These are phyloP conservation scores for Entomortierella chlamydospora DNA, from an alignment of 192 early-diverging fungal species.

Conservation along the genomic window DNA sequence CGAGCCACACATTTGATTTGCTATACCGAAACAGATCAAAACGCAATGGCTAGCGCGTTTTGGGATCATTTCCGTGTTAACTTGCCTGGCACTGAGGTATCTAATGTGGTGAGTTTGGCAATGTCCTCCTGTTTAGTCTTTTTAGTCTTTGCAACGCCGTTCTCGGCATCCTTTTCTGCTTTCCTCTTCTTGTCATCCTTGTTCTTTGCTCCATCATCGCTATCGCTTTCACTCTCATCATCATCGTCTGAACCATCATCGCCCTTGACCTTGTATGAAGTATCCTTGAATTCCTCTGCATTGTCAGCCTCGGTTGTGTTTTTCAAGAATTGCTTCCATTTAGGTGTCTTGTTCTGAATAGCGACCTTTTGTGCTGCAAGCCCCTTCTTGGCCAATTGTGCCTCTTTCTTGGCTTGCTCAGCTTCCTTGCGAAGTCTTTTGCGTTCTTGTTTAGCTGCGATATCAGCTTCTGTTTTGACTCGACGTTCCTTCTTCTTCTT, in stretches of 20 bases:
- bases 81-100: conserved; percentile 30
- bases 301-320: conserved; percentile 46
- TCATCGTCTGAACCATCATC: conserved; percentile 36
- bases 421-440: conserved; percentile 45
- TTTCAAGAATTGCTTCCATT: conserved; percentile 53
- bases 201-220: conserved; percentile 1
- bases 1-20: too few species aligned
- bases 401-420: conserved; percentile 20
- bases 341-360: conserved; percentile 36
- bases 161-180: conserved; percentile 17
- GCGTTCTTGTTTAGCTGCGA: conserved; percentile 48
- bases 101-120: conserved; percentile 7
- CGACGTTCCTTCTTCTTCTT: conserved; percentile 54
- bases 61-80: too few species aligned
- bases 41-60: too few species aligned
- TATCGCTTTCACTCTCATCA: conserved; percentile 27
- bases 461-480: conserved; percentile 47
- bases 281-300: conserved; percentile 48
- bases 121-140: conserved; percentile 30
- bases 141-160: background rate
- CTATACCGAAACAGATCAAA: too few species aligned
- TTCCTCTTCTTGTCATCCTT: conserved; percentile 26
- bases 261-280: conserved; percentile 47
- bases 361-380: conserved; percentile 5
- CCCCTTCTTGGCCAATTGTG: conserved; percentile 23